phyloP scores from a whole-genome alignment of 805 yeast species.

The Kuraishia cidri region DNA sequence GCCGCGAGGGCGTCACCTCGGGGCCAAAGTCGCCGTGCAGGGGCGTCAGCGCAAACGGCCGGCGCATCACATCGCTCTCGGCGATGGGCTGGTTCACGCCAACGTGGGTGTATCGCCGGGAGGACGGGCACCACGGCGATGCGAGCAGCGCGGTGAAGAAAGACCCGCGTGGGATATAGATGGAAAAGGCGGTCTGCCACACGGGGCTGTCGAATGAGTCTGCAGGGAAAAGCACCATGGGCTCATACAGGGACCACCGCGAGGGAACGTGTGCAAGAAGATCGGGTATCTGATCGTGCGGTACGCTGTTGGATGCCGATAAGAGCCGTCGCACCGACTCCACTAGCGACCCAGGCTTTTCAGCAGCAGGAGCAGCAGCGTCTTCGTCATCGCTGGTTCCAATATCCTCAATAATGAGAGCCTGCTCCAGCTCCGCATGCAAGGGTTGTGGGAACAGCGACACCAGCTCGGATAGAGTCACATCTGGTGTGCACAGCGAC shows the following conservation, averaged over 20 bases:
- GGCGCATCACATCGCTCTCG: constrained; percentile 24
- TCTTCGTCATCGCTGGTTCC: not conserved
- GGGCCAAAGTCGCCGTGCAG: constrained; percentile 64
- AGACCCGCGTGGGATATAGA: constrained; percentile 10
- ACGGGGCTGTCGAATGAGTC: constrained; percentile 29
- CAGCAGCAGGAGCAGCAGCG: not conserved
- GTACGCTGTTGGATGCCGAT: no score
- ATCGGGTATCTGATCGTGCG: not conserved
- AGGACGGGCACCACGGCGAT: constrained; percentile 3
- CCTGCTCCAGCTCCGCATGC: not conserved
- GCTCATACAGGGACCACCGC: constrained; percentile 58
- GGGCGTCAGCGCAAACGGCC: constrained; percentile 55
- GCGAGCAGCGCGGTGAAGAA: constrained; percentile 9
- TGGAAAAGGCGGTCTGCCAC: constrained; percentile 20
- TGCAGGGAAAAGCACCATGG: constrained; percentile 50
- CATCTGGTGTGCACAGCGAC: no score
- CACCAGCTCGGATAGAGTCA: not conserved
- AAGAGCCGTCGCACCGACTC: no score
- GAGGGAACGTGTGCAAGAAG: constrained; percentile 27
- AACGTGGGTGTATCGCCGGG: constrained; percentile 37
- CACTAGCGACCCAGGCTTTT: no score
- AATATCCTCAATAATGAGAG: not conserved
- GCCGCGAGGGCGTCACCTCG: constrained; percentile 13
- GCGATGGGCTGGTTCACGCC: constrained; percentile 67
- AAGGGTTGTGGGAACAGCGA: no score